phyloP scores from a whole-genome alignment of 2,329 filamentous ascomycete species.

The Neocatenulostroma microsporum region DNA sequence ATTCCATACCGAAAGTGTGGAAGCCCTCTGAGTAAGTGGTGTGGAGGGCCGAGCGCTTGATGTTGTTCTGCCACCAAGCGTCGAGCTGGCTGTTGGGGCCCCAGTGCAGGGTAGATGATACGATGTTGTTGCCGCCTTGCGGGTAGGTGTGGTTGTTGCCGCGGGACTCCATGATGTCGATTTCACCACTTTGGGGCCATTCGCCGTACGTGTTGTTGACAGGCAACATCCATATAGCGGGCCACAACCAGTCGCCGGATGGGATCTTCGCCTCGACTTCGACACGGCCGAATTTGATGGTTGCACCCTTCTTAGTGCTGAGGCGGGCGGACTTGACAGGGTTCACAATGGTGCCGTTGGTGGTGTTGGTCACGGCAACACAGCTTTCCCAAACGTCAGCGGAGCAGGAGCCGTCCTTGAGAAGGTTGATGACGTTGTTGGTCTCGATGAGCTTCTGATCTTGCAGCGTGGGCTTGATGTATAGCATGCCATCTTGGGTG shows the following conservation, averaged over 20 bases:
- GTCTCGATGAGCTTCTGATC: conserved; percentile 57
- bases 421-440: conserved; percentile 61
- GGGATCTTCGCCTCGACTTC: conserved; percentile 73
- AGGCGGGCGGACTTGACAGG: conserved; percentile 72
- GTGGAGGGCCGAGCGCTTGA: conserved; percentile 66
- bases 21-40: conserved; percentile 62
- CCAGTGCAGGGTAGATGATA: conserved; percentile 74
- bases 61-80: conserved; percentile 76
- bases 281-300: conserved; percentile 72
- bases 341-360: conserved; percentile 68
- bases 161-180: conserved; percentile 72
- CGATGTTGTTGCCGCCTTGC: conserved; percentile 73
- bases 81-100: conserved; percentile 65
- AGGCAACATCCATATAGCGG: conserved; percentile 86
- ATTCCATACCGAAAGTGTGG: conserved; percentile 76
- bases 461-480: conserved; percentile 72
- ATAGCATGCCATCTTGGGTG: conserved; percentile 58
- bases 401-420: conserved; percentile 59
- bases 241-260: conserved; percentile 79
- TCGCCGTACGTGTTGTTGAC: conserved; percentile 61
- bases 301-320: conserved; percentile 61
- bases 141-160: conserved; percentile 73
- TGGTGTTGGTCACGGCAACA: conserved; percentile 64
- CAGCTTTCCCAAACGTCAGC: conserved; percentile 54
- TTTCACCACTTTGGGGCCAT: conserved; percentile 76